A percentile compares a stretch with the other conserved stretches of the same genome.
phyloP scores from a whole-genome alignment of 1,284 basidiomycete genomes.

The Ustilago xerochloae region DNA sequence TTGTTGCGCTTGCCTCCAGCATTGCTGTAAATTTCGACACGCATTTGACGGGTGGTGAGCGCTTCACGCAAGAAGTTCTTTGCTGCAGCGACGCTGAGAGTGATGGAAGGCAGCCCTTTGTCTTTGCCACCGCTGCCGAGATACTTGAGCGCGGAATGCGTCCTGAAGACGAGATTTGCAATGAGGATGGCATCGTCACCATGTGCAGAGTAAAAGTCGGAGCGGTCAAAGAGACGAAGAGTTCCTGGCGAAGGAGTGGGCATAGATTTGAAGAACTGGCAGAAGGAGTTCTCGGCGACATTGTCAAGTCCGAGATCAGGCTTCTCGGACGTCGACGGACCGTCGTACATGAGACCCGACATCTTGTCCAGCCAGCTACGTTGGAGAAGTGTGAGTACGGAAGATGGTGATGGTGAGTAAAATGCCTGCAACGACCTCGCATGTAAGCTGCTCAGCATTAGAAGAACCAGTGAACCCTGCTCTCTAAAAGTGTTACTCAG shows the following conservation, averaged over 20 bases:
- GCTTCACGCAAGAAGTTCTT: conserved; percentile 89
- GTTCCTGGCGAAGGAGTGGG: conserved; percentile 50
- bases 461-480: neutral
- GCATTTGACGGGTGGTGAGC: conserved; percentile 87
- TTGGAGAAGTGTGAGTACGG: neutral
- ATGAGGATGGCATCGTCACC: conserved; percentile 88
- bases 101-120: conserved; percentile 72
- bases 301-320: conserved; percentile 57
- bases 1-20: conserved; percentile 78
- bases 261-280: conserved; percentile 56
- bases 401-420: neutral
- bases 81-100: conserved; percentile 82
- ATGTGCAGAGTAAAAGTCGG: conserved; percentile 88
- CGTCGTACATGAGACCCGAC: conserved; percentile 66
- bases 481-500: conserved; percentile 33
- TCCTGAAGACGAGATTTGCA: conserved; percentile 77
- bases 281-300: conserved; percentile 56
- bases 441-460: conserved; percentile 1
- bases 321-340: conserved; percentile 50
- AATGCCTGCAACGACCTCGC: neutral
- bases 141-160: conserved; percentile 65
- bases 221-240: conserved; percentile 67
- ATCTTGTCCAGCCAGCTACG: conserved; percentile 33
- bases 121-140: conserved; percentile 55
- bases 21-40: conserved; percentile 80